Conservation (phyloP, 1,139 yeast genomes). For the Saccharomycopsis hybrid region DNA sequence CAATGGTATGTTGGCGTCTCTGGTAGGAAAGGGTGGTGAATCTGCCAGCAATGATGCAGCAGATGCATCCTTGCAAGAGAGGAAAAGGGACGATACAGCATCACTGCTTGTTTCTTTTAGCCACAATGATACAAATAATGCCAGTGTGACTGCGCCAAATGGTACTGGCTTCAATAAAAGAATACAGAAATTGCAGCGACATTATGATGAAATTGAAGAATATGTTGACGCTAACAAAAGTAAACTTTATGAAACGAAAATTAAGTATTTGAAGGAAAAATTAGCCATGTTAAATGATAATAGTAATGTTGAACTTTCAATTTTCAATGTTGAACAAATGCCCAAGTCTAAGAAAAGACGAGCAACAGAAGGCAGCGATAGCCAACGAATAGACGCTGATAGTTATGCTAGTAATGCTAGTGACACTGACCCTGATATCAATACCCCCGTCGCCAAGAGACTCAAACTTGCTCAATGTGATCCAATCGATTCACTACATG, state of each 20-base stretch:
- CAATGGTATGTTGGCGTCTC: no score
- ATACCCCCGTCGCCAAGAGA: no score
- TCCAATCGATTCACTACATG: not conserved
- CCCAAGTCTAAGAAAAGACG: no score
- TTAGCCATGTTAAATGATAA: not conserved
- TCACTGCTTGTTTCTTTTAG: not conserved
- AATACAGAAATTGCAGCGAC: not conserved
- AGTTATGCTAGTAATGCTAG: no score
- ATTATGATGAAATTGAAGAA: not conserved
- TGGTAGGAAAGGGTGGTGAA: no score
- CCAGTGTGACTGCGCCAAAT: not conserved
- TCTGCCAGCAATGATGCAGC: not conserved
- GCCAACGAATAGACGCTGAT: no score
- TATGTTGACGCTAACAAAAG: not conserved
- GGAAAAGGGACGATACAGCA: not conserved
- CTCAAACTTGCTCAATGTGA: no score
- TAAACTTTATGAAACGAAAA: not conserved
- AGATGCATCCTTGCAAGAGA: no score
- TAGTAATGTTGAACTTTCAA: not conserved
- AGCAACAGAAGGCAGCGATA: no score
- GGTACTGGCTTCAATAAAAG: not conserved
- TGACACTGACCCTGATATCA: no score
- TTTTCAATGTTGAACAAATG: no score
- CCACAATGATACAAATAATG: not conserved
- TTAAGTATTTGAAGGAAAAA: constrained; percentile 1